Conservation (phyloP, 805 yeast genomes). For the Saturnispora silvae region DNA sequence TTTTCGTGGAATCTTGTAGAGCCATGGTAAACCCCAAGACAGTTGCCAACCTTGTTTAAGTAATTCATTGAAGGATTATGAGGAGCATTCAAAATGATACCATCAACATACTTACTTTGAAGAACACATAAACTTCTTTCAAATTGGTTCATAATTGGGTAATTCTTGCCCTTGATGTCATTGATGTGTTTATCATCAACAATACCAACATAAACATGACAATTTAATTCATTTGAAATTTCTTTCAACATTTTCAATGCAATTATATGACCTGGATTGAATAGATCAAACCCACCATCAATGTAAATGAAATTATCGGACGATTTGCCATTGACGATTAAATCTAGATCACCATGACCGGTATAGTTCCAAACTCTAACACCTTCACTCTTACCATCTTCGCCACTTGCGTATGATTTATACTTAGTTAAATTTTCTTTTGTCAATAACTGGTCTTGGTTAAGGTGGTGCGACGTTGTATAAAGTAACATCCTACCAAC, state of each 20-base stretch:
- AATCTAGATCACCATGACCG: conserved; percentile 16
- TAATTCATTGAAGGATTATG: conserved; percentile 34
- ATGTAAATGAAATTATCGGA: conserved; percentile 33
- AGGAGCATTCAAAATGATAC: conserved; percentile 65
- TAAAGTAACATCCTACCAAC: conserved; percentile 76
- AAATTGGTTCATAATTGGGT: conserved; percentile 78
- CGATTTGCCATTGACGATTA: conserved; percentile 27
- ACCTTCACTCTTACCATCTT: conserved; percentile 48
- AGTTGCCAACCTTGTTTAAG: conserved; percentile 28
- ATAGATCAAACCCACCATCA: conserved; percentile 83
- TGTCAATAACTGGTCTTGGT: conserved; percentile 19
- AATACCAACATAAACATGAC: conserved; percentile 51
- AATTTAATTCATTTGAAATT: conserved; percentile 24
- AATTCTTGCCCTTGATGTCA: conserved; percentile 46
- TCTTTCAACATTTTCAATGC: conserved; percentile 43
- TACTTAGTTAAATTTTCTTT: conserved; percentile 34
- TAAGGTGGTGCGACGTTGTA: conserved; percentile 48
- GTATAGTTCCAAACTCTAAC: conserved; percentile 42
- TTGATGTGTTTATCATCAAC: conserved; percentile 50
- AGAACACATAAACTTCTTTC: conserved; percentile 83
- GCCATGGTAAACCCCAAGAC: conserved; percentile 42
- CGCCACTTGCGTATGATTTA: conserved; percentile 48
- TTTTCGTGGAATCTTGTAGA: conserved; percentile 34
- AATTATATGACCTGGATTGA: conserved; percentile 87
- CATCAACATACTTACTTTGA: conserved; percentile 80